Evolutionary conservation across 108 stramenopile genomes (phyloP).

Genomic region (Hondaea fermentalgiana): DNA sequence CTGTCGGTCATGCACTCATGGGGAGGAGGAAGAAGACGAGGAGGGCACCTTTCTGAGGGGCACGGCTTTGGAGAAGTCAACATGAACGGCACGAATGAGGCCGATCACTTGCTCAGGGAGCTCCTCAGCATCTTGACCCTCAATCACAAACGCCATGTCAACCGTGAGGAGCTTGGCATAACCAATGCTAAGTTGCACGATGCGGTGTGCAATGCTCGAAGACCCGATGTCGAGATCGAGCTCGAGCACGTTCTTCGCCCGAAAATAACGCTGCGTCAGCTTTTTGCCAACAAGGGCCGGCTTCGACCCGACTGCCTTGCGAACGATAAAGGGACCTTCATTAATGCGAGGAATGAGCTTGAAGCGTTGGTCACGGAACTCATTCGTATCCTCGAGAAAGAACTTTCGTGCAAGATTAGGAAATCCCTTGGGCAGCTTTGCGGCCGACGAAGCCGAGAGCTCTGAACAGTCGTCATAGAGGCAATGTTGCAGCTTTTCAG

Average conservation of each 20-base stretch:
- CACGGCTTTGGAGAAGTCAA: conserved; percentile 13
- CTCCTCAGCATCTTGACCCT: conserved; percentile 46
- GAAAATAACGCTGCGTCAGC: background rate
- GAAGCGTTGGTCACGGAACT: conserved; percentile 40
- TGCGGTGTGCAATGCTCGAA: conserved; percentile 29
- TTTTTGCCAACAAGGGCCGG: conserved; percentile 49
- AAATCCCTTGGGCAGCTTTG: background rate
- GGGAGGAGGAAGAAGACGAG: background rate
- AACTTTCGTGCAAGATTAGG: background rate
- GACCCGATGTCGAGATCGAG: conserved; percentile 44
- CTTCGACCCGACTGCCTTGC: conserved; percentile 39
- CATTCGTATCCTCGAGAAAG: background rate
- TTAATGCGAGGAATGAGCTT: conserved; percentile 50
- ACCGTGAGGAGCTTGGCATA: conserved; percentile 28
- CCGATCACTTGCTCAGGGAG: conserved; percentile 48
- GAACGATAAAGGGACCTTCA: conserved; percentile 48
- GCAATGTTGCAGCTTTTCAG: background rate
- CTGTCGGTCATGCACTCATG: background rate
- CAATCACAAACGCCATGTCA: conserved; percentile 42
- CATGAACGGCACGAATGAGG: conserved; percentile 21
- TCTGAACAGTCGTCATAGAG: background rate
- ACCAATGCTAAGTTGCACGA: conserved; percentile 39
- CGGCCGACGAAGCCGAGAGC: background rate
- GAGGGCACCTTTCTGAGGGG: background rate
- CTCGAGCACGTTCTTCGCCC: conserved; percentile 34